These are phyloP conservation scores for Schizosaccharomyces osmophilus DNA, from an alignment of 805 yeast species.

Conservation along the genomic window DNA sequence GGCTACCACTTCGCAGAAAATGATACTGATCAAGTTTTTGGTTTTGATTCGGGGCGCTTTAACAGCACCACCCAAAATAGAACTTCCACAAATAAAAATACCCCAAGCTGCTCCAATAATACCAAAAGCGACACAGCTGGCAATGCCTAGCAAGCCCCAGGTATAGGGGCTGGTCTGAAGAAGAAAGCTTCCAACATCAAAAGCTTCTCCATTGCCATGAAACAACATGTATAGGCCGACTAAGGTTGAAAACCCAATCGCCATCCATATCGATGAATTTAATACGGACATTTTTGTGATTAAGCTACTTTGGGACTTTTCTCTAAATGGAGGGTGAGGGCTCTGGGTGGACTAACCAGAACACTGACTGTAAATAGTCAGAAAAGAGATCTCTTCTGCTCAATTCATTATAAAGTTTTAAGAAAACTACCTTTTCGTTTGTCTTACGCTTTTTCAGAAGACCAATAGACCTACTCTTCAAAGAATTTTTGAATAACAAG, in stretches of 20 bases:
- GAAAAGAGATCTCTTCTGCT: too few relatives aligned
- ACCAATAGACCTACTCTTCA: too few relatives aligned
- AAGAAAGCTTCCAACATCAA: conserved; percentile 75
- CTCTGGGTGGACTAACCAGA: not conserved
- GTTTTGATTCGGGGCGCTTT: conserved; percentile 94
- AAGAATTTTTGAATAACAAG: too few relatives aligned
- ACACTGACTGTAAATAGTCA: too few relatives aligned
- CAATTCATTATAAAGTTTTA: too few relatives aligned
- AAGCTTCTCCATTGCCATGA: conserved; percentile 77
- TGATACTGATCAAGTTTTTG: conserved; percentile 75
- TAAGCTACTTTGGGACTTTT: not conserved
- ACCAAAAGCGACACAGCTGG: conserved; percentile 72
- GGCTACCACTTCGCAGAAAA: conserved; percentile 97
- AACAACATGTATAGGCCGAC: conserved; percentile 26
- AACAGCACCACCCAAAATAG: conserved; percentile 93
- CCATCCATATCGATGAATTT: not conserved
- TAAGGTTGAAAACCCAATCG: not conserved
- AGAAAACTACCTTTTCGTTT: too few relatives aligned
- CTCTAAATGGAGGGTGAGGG: not conserved
- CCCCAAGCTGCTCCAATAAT: conserved; percentile 87
- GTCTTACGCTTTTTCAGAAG: too few relatives aligned
- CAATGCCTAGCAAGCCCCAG: conserved; percentile 89
- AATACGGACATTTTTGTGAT: not conserved
- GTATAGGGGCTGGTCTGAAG: conserved; percentile 74
- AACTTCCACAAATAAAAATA: conserved; percentile 80